Base-by-base conservation (phyloP, 371 early-diverging fungal genomes). In the Apophysomyces variabilis region DNA sequence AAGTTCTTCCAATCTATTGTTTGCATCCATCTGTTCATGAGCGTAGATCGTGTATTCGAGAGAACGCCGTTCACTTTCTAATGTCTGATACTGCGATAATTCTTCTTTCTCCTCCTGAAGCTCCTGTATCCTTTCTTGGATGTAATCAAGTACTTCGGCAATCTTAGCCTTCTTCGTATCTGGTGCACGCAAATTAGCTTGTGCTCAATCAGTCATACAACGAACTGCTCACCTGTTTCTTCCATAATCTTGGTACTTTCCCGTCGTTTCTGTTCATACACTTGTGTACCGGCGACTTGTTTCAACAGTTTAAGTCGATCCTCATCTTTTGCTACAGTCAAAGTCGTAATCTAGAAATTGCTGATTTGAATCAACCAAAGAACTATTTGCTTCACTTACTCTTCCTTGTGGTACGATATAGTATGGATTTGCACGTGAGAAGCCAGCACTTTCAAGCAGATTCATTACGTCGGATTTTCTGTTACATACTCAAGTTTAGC, bases 331-430 rank as follows among this genome's bases (percentile, higher is more conserved):
- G 98, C 94, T 57, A 95, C 94, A 0, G 98, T 97, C 60, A 99
- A 84, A 4, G 95, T 90, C 5, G 91, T 96, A 63, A 93, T 89
- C 92, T 93, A 60, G 32, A 5, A n/a, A n/a, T 44, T 43, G 11
- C 18, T 12, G 12, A 18, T 32, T 1, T 26, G 7, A 12, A 38
- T 11, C 50, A 47, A 45, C 7, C 36, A 16, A 16, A 9, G 54
- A 18, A 50, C 21, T 32, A 8, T 6, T 21, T 21, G 21, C 11
- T 7, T 7, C 12, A 68, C 86, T 54, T 82, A 99, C 94, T 61
- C 97, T 85, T 45, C 99, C 99, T 85, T 99, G 99, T n/a, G 97
- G 98, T 5, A 99, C 99, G 77, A 99, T 97, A 70, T 98, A 99
- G 78, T 99, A 99, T 11, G 99, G 99, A 72, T 99, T 99, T 14